Conservation (phyloP, 371 early-diverging fungal species). For the Apophysomyces ossiformis region DNA sequence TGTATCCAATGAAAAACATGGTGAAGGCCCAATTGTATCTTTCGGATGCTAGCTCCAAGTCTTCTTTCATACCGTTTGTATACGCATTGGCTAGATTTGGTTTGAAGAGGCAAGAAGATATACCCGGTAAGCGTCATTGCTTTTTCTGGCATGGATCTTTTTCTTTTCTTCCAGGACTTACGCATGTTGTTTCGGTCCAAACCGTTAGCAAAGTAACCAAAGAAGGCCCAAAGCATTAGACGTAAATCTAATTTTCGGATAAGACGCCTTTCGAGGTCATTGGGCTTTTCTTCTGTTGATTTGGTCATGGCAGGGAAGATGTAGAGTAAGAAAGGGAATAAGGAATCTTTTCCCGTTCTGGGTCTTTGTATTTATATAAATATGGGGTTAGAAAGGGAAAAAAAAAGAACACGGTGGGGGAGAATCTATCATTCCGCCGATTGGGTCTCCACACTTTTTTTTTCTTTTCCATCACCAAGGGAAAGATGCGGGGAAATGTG, state of each 20-base stretch:
- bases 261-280: constrained; percentile 40
- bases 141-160: background rate
- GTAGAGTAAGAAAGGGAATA: background rate
- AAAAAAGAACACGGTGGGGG: background rate
- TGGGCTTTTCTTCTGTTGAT: background rate
- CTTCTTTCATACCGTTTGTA: constrained; percentile 54
- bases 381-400: background rate
- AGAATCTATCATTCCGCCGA: background rate
- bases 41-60: constrained; percentile 47
- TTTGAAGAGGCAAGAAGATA: background rate
- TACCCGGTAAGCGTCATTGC: too few relatives aligned
- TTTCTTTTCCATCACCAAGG: background rate
- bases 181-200: constrained; percentile 83
- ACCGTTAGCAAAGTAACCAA: constrained; percentile 74
- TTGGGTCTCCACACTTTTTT: background rate
- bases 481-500: constrained; percentile 11
- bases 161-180: constrained; percentile 20
- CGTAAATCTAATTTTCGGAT: constrained; percentile 71
- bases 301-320: background rate
- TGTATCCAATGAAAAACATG: constrained; percentile 76
- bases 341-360: background rate
- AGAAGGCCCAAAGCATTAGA: constrained; percentile 69
- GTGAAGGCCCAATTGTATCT: constrained; percentile 69
- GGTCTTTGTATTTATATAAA: background rate
- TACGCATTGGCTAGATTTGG: constrained; percentile 41